Percentiles rank a stretch among this genome's conserved stretches.
Conservation (phyloP, 2,329 filamentous ascomycete genomes). For the Diplocarpon mali region DNA sequence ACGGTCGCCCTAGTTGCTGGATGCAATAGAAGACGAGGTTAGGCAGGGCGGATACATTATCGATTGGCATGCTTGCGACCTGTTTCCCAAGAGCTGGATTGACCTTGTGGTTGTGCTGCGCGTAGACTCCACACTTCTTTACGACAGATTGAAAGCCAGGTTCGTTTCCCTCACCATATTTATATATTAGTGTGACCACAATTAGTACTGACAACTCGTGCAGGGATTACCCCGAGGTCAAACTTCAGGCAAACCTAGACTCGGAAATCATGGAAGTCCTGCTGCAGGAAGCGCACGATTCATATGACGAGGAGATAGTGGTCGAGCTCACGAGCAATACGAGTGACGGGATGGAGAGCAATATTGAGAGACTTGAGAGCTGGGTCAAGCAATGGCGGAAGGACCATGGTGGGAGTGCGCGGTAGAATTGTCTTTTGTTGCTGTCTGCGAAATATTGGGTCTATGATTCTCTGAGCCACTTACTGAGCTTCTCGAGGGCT, state of each 20-base stretch:
- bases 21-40: slow-evolving; percentile 76
- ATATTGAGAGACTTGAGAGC: slow-evolving; percentile 69
- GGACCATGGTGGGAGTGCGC: slow-evolving; percentile 36
- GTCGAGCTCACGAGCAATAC: slow-evolving; percentile 79
- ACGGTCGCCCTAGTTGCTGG: slow-evolving; percentile 51
- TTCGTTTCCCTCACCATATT: slow-evolving; percentile 25
- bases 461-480: slow-evolving; percentile 48
- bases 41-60: slow-evolving; percentile 75
- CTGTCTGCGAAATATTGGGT: background rate
- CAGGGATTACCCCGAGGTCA: slow-evolving; percentile 72
- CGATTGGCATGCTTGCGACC: slow-evolving; percentile 96
- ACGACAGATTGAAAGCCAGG: slow-evolving; percentile 71
- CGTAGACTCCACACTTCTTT: slow-evolving; percentile 68
- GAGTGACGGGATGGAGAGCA: slow-evolving; percentile 75
- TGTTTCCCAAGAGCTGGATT: slow-evolving; percentile 89
- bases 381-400: slow-evolving; percentile 80
- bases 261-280: slow-evolving; percentile 96
- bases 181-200: no score
- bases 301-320: slow-evolving; percentile 78
- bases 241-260: slow-evolving; percentile 92
- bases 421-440: slow-evolving; percentile 12
- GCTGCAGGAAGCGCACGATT: slow-evolving; percentile 77
- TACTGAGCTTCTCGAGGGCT: slow-evolving; percentile 76
- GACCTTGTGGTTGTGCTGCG: slow-evolving; percentile 89
- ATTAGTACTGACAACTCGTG: background rate